Percentiles rank a stretch among this genome's conserved stretches.
phyloP scores from a whole-genome alignment of 2,329 filamentous ascomycete species.

The Talaromyces islandicus region DNA sequence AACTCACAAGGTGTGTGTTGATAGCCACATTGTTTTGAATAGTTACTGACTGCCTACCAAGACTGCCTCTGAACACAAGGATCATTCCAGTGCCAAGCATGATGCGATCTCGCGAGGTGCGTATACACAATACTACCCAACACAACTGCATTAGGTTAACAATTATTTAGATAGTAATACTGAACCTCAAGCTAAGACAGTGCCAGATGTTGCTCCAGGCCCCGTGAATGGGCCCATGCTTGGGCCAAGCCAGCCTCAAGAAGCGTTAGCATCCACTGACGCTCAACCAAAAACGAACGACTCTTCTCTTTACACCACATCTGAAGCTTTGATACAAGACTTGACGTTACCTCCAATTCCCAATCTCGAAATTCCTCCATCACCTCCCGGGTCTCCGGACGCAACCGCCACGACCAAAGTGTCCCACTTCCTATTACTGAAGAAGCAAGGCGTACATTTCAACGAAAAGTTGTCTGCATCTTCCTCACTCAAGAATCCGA shows the following conservation, averaged over 20 bases:
- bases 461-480: conserved; percentile 55
- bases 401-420: conserved; percentile 50
- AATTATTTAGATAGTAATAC: neutral
- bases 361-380: conserved; percentile 40
- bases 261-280: conserved; percentile 11
- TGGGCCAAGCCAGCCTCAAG: conserved; percentile 28
- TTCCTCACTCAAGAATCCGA: conserved; percentile 54
- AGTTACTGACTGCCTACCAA: neutral
- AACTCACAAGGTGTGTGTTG: conserved; percentile 18
- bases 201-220: conserved; percentile 1
- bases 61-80: neutral
- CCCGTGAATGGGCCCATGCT: conserved; percentile 25
- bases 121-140: neutral
- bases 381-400: conserved; percentile 41
- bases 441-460: conserved; percentile 59
- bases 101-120: neutral
- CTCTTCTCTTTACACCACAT: conserved; percentile 45
- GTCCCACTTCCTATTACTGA: conserved; percentile 55
- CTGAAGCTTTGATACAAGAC: conserved; percentile 47
- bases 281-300: conserved; percentile 14
- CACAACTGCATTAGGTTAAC: neutral
- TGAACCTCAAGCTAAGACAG: neutral
- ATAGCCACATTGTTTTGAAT: neutral
- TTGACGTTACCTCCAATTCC: conserved; percentile 48
- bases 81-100: neutral